Percentiles rank a stretch among this genome's conserved stretches.
Conservation (phyloP, 2,329 filamentous ascomycete genomes). For the Aspergillus ibericus region DNA sequence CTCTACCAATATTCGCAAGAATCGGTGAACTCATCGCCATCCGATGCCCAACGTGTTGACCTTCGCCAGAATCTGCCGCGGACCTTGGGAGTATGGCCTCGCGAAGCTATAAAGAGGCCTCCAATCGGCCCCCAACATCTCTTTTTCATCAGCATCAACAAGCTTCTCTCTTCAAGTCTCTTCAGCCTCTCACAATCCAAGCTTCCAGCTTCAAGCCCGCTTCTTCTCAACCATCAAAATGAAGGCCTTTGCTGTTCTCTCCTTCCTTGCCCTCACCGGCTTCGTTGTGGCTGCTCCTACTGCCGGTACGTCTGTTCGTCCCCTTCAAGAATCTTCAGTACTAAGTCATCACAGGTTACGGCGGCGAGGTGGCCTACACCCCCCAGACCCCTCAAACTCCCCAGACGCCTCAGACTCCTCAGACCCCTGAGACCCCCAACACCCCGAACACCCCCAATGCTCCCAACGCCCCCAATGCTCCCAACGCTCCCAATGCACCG, state of each 20-base stretch:
- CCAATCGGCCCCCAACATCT: neutral
- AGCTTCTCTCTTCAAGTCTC: neutral
- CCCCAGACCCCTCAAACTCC: neutral
- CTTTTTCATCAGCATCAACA: neutral
- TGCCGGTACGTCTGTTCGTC: neutral
- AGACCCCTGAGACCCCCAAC: no score
- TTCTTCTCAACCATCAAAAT: slow-evolving; percentile 4
- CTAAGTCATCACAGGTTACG: neutral
- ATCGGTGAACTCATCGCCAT: neutral
- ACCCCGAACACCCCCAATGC: no score
- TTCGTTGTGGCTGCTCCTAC: neutral
- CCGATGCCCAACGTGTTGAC: neutral
- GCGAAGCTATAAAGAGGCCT: neutral
- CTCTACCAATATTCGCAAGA: no score
- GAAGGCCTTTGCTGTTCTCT: slow-evolving; percentile 7
- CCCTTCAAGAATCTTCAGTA: neutral
- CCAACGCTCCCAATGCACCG: no score
- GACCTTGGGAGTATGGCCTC: neutral
- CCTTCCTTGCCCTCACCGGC: slow-evolving; percentile 4
- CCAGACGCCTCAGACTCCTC: neutral
- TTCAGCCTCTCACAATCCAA: neutral
- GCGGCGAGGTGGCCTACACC: no score
- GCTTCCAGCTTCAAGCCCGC: neutral
- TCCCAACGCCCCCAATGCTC: neutral
- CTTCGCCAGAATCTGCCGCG: neutral